Conservation (phyloP, 2,329 filamentous ascomycete species). For the Penicillium sp. region DNA sequence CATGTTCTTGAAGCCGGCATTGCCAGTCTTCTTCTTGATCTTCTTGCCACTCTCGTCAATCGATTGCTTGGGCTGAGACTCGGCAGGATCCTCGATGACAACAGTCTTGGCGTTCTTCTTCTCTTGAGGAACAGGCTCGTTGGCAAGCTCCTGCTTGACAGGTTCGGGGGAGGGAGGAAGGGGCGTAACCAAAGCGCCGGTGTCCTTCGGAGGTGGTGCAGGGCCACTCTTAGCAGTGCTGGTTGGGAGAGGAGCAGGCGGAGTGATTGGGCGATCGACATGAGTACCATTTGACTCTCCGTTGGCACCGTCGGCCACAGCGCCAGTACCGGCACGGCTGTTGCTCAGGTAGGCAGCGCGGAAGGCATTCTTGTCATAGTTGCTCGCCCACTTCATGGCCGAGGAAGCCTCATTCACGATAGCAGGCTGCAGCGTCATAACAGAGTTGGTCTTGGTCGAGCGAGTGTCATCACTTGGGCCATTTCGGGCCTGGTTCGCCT, state of each 20-base stretch:
- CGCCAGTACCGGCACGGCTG: conserved; percentile 71
- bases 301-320: conserved; percentile 53
- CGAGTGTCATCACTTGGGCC: conserved; percentile 63
- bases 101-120: conserved; percentile 29
- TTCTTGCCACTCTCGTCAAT: conserved; percentile 48
- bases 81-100: conserved; percentile 31
- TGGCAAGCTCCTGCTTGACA: conserved; percentile 30
- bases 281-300: conserved; percentile 23
- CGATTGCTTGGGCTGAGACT: conserved; percentile 43
- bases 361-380: conserved; percentile 89
- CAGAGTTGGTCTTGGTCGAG: conserved; percentile 80
- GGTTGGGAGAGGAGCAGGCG: conserved; percentile 32
- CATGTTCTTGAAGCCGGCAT: conserved; percentile 52
- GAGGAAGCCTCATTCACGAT: conserved; percentile 87
- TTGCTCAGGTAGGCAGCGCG: conserved; percentile 85
- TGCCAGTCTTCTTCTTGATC: conserved; percentile 51
- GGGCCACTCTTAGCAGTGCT: conserved; percentile 39
- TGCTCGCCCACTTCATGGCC: conserved; percentile 95
- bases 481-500: conserved; percentile 54
- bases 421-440: conserved; percentile 83
- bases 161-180: conserved; percentile 37
- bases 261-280: conserved; percentile 43
- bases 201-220: conserved; percentile 41
- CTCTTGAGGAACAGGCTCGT: conserved; percentile 23
- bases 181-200: conserved; percentile 28